These are phyloP conservation scores for Kwoniella shandongensis DNA, from an alignment of 768 basidiomycete genomes.

Conservation along the genomic window DNA sequence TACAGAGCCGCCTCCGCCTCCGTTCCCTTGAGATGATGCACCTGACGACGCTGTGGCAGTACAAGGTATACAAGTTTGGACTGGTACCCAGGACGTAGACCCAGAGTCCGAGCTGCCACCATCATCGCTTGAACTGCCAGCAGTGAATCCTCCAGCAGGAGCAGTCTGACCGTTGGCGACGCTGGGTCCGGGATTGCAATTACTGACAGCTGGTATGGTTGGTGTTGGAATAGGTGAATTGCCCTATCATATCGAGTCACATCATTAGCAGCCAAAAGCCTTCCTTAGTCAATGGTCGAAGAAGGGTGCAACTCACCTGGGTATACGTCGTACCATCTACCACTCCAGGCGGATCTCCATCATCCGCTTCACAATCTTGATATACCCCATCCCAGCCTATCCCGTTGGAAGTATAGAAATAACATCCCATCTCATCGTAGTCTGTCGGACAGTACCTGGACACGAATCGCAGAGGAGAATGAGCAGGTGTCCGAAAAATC, in stretches of 20 bases:
- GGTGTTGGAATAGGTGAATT: conserved; percentile 17
- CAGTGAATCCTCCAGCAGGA: conserved; percentile 12
- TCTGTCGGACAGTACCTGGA: conserved; percentile 40
- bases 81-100: conserved; percentile 25
- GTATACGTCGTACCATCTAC: conserved; percentile 29
- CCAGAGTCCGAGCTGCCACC: neutral
- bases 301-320: conserved; percentile 15
- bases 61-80: conserved; percentile 32
- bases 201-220: conserved; percentile 19
- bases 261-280: too few species aligned
- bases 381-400: conserved; percentile 34
- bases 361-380: conserved; percentile 37
- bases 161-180: conserved; percentile 33
- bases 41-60: conserved; percentile 1
- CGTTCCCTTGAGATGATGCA: neutral
- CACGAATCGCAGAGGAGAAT: neutral
- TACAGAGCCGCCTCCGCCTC: neutral
- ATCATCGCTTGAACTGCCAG: conserved; percentile 1
- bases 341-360: conserved; percentile 37
- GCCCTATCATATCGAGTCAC: neutral
- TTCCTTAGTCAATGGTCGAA: too few species aligned
- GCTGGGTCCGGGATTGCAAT: conserved; percentile 29
- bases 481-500: neutral
- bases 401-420: conserved; percentile 30
- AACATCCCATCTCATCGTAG: conserved; percentile 44